A percentile compares a stretch with the other conserved stretches of the same genome.
Conservation (phyloP, 148 eudicot species). For the Heliosperma pusillum region DNA sequence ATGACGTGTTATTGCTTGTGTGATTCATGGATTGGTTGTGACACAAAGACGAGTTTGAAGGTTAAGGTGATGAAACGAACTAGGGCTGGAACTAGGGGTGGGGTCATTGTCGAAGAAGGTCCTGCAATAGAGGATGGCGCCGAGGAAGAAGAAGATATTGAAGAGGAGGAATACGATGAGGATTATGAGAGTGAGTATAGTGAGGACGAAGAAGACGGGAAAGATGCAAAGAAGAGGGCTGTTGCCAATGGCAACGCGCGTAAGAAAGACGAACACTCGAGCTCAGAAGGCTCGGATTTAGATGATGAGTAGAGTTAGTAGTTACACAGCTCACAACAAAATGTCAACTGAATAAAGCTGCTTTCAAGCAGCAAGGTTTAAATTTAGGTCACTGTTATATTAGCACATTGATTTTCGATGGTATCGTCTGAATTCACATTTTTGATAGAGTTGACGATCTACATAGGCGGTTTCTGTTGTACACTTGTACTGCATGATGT, state of each 20-base stretch:
- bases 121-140: constrained; percentile 48
- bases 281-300: constrained; percentile 52
- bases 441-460: constrained; percentile 10
- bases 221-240: constrained; percentile 40
- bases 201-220: constrained; percentile 69
- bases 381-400: constrained; percentile 13
- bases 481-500: not conserved
- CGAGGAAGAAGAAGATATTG: constrained; percentile 71
- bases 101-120: constrained; percentile 43
- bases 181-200: constrained; percentile 92
- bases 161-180: constrained; percentile 74
- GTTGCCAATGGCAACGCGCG: constrained; percentile 33
- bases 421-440: constrained; percentile 8
- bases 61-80: constrained; percentile 64
- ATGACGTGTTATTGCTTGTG: constrained; percentile 58
- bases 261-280: constrained; percentile 29
- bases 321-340: constrained; percentile 8
- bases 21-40: constrained; percentile 89
- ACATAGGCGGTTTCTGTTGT: not conserved
- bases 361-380: not conserved
- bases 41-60: constrained; percentile 51
- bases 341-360: constrained; percentile 22
- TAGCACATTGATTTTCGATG: not conserved
- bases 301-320: constrained; percentile 41
- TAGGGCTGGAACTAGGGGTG: constrained; percentile 72